These are phyloP conservation scores for Jackrogersella multiformis DNA, from an alignment of 495 filamentous ascomycete species.

Conservation along the genomic window DNA sequence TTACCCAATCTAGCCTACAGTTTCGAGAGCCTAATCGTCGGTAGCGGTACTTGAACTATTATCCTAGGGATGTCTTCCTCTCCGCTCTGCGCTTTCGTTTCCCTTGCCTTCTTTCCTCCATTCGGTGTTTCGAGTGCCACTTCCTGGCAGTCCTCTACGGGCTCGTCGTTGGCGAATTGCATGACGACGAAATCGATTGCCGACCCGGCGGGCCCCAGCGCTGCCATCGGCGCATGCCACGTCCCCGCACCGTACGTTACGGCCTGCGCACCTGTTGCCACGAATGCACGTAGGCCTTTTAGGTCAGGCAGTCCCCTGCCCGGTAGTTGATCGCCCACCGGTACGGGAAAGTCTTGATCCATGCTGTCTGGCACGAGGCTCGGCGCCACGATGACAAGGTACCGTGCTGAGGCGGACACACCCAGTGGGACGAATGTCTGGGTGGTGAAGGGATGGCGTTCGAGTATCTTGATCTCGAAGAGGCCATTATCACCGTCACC, in stretches of 20 bases:
- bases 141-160: constrained; percentile 90
- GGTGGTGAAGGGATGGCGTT: constrained; percentile 92
- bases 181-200: constrained; percentile 82
- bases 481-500: constrained; percentile 34
- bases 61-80: constrained; percentile 2
- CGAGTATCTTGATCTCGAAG: constrained; percentile 79
- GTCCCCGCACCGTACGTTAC: constrained; percentile 92
- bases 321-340: constrained; percentile 44
- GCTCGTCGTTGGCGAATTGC: constrained; percentile 87
- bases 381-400: constrained; percentile 93
- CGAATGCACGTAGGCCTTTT: constrained; percentile 73
- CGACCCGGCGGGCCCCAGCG: constrained; percentile 71
- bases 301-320: constrained; percentile 80
- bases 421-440: constrained; percentile 91
- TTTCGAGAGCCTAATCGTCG: constrained; percentile 5
- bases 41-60: constrained; percentile 14
- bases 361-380: constrained; percentile 55
- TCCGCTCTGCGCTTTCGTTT: constrained; percentile 26
- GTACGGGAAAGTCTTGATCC: constrained; percentile 51
- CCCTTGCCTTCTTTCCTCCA: neutral
- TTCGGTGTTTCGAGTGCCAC: constrained; percentile 56
- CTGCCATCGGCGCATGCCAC: constrained; percentile 98
- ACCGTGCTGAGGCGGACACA: constrained; percentile 60
- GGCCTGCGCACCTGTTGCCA: constrained; percentile 81
- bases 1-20: neutral